phyloP scores from a whole-genome alignment of 306 rosid genomes.

The Gynostemma pentaphyllum region DNA sequence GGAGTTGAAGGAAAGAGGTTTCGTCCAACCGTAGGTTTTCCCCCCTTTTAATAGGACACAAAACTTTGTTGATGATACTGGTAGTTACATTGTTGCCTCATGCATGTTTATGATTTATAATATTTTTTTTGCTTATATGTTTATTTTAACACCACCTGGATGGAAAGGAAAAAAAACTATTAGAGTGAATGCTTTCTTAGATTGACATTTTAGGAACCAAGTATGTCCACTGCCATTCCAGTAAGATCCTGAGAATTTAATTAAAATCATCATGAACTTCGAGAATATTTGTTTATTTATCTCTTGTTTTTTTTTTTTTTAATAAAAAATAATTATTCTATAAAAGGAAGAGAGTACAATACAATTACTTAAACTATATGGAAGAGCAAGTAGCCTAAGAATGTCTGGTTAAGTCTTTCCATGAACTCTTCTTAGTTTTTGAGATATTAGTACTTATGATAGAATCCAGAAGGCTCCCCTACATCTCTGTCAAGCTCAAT shows the following conservation, averaged over 20 bases:
- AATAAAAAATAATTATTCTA: background rate
- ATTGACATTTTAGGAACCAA: background rate
- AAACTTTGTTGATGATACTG: background rate
- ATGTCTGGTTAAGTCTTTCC: background rate
- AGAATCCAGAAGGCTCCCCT: background rate
- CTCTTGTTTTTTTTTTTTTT: background rate
- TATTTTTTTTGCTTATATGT: background rate
- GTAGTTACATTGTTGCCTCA: background rate
- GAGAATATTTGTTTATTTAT: background rate
- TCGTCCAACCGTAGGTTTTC: slow-evolving; percentile 66
- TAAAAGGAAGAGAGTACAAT: background rate
- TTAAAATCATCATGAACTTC: background rate
- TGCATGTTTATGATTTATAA: background rate
- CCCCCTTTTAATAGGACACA: background rate
- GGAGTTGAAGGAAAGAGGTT: slow-evolving; percentile 96
- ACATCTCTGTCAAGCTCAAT: background rate
- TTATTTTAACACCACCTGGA: background rate
- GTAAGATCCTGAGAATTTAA: background rate
- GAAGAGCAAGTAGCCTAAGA: background rate
- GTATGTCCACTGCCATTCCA: background rate
- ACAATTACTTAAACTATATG: background rate
- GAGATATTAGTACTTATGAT: background rate
- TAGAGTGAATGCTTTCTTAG: background rate
- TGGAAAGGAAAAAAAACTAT: background rate
- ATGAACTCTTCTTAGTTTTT: background rate